Conservation (phyloP, 495 filamentous ascomycete species). For the Penicillium cinerascens region DNA sequence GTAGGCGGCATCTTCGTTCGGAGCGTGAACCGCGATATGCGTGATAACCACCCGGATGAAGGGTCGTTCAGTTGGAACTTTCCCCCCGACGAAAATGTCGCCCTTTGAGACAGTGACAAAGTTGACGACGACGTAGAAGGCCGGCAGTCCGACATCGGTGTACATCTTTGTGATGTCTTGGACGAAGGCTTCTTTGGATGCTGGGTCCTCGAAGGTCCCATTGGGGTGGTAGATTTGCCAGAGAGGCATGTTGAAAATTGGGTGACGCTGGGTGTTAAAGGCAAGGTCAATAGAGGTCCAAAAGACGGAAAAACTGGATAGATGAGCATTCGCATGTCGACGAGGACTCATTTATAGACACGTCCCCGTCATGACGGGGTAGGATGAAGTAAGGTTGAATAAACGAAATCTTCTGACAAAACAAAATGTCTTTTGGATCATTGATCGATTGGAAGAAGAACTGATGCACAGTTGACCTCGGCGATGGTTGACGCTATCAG, state of each 20-base stretch:
- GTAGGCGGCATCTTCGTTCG: constrained; percentile 9
- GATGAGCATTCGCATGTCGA: background rate
- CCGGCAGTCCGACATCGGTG: constrained; percentile 17
- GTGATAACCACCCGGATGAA: constrained; percentile 23
- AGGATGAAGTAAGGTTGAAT: background rate
- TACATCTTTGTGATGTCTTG: constrained; percentile 28
- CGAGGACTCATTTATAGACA: background rate
- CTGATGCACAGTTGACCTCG: background rate
- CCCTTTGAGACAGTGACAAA: constrained; percentile 12
- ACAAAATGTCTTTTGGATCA: background rate
- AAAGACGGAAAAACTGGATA: background rate
- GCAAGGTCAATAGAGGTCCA: background rate
- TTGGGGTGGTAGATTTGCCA: constrained; percentile 29
- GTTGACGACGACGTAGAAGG: constrained; percentile 28
- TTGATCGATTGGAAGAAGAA: background rate
- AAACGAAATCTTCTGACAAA: background rate
- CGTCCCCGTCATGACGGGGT: background rate
- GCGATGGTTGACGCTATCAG: no score
- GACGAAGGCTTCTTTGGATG: constrained; percentile 16
- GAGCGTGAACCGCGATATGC: constrained; percentile 17
- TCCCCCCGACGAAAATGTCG: constrained; percentile 14
- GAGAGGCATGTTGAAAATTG: constrained; percentile 22
- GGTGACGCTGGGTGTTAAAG: background rate
- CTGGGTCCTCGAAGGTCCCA: constrained; percentile 10
- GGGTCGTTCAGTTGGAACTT: constrained; percentile 2